These are phyloP conservation scores for Abrus pulchellus DNA, from an alignment of 306 rosid species.

Conservation along the genomic window DNA sequence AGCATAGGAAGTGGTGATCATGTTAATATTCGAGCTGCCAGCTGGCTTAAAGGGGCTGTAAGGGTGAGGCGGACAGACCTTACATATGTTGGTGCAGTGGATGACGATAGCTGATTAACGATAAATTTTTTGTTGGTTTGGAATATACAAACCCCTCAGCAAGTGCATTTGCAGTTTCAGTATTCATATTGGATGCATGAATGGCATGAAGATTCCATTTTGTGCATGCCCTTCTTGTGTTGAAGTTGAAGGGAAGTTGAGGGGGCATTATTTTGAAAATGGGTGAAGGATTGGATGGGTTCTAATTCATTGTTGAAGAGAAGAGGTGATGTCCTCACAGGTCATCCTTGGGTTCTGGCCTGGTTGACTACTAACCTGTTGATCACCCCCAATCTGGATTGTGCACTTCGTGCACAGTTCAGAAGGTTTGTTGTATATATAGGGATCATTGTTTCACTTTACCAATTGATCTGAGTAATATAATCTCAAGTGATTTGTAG, in stretches of 20 bases:
- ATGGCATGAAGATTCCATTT: slow-evolving; percentile 55
- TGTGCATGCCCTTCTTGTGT: slow-evolving; percentile 42
- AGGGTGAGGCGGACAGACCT: slow-evolving; percentile 95
- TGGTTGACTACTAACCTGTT: slow-evolving; percentile 69
- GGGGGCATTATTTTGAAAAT: slow-evolving; percentile 48
- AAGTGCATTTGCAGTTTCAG: slow-evolving; percentile 49
- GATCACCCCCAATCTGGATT: slow-evolving; percentile 56
- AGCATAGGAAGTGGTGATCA: slow-evolving; percentile 74
- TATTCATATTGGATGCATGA: slow-evolving; percentile 44
- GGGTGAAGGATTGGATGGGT: slow-evolving; percentile 45
- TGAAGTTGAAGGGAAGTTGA: slow-evolving; percentile 44
- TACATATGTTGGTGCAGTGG: slow-evolving; percentile 86
- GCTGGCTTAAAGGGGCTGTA: slow-evolving; percentile 93
- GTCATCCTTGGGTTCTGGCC: slow-evolving; percentile 47
- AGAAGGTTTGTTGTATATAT: slow-evolving; percentile 71
- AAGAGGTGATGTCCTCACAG: slow-evolving; percentile 41
- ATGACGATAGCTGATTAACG: slow-evolving; percentile 83
- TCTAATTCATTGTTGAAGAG: slow-evolving; percentile 27
- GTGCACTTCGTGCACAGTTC: slow-evolving; percentile 51
- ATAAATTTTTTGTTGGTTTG: slow-evolving; percentile 53
- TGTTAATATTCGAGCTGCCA: slow-evolving; percentile 78
- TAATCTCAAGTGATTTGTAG: slow-evolving; percentile 59
- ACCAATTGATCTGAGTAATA: slow-evolving; percentile 65
- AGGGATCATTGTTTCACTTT: slow-evolving; percentile 64
- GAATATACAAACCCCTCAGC: slow-evolving; percentile 58